These are phyloP conservation scores for Trichoderma brevicompactum DNA, from an alignment of 2,329 filamentous ascomycete species.

Conservation along the genomic window DNA sequence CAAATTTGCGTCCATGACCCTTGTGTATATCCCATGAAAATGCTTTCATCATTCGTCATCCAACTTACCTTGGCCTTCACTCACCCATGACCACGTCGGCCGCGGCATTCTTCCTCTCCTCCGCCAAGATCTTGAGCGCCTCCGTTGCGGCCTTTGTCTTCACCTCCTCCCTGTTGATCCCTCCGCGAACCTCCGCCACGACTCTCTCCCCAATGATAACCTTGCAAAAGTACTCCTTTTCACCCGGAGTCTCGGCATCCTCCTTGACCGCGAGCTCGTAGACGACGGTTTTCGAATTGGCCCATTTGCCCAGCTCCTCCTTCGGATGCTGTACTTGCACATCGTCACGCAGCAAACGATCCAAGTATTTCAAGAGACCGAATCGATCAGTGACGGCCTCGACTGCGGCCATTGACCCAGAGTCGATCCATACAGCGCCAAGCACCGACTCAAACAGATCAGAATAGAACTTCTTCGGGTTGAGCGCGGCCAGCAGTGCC, in stretches of 20 bases:
- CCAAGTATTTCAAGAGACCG: conserved; percentile 67
- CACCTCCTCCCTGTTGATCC: conserved; percentile 56
- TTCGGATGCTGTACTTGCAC: conserved; percentile 69
- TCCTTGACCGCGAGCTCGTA: conserved; percentile 52
- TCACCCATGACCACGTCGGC: conserved; percentile 12
- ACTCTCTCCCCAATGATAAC: conserved; percentile 54
- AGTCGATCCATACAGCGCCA: conserved; percentile 85
- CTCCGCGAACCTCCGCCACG: conserved; percentile 52
- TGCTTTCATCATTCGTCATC: not conserved
- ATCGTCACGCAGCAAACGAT: conserved; percentile 60
- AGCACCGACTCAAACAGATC: conserved; percentile 82
- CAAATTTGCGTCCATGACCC: not conserved
- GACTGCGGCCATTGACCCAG: conserved; percentile 64
- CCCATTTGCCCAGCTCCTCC: conserved; percentile 67
- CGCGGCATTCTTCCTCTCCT: conserved; percentile 31
- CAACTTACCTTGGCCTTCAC: not conserved
- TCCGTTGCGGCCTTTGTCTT: conserved; percentile 59
- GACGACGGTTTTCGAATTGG: conserved; percentile 54
- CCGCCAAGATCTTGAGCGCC: conserved; percentile 48
- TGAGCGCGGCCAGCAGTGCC: conserved; percentile 68
- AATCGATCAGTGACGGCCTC: conserved; percentile 62
- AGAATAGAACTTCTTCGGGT: conserved; percentile 76
- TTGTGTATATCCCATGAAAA: not conserved
- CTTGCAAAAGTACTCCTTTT: conserved; percentile 48
- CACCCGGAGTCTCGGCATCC: conserved; percentile 30